Percentiles rank a stretch among this genome's conserved stretches.
These are phyloP conservation scores for Colletotrichum phormii DNA, from an alignment of 2,329 filamentous ascomycete genomes.

Conservation along the genomic window DNA sequence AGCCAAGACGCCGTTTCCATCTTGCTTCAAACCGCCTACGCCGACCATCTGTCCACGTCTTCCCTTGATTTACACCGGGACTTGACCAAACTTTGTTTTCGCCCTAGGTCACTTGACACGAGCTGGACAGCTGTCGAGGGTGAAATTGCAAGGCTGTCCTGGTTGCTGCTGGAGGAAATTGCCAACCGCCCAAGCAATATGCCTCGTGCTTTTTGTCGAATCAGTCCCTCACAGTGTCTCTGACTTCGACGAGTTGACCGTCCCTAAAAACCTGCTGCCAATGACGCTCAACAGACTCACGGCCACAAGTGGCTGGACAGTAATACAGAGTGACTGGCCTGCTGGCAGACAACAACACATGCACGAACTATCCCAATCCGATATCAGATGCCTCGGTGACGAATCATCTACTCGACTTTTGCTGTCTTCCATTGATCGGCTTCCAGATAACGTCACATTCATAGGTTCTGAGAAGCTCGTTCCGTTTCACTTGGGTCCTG, in stretches of 20 bases:
- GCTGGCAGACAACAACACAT: background rate
- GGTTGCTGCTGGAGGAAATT: background rate
- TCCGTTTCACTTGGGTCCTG: background rate
- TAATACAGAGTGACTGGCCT: background rate
- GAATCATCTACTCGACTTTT: background rate
- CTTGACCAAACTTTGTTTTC: slow-evolving; percentile 24
- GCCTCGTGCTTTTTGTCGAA: slow-evolving; percentile 1
- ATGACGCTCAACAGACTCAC: background rate
- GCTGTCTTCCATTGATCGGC: background rate
- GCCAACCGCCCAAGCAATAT: background rate
- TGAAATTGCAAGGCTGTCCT: background rate
- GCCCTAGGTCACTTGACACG: slow-evolving; percentile 29
- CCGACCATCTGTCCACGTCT: background rate
- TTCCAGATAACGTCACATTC: background rate
- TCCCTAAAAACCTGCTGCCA: background rate
- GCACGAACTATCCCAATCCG: background rate
- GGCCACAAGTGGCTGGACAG: no score
- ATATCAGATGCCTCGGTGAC: slow-evolving; percentile 19
- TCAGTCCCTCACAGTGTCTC: background rate
- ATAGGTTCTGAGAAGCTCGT: background rate
- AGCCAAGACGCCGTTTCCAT: slow-evolving; percentile 13
- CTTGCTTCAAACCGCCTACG: background rate
- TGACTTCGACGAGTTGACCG: background rate
- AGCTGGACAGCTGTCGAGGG: slow-evolving; percentile 9
- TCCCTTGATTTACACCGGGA: background rate